Evolutionary conservation across 495 filamentous ascomycete genomes (phyloP).

Genomic region (Penicillium silybi): DNA sequence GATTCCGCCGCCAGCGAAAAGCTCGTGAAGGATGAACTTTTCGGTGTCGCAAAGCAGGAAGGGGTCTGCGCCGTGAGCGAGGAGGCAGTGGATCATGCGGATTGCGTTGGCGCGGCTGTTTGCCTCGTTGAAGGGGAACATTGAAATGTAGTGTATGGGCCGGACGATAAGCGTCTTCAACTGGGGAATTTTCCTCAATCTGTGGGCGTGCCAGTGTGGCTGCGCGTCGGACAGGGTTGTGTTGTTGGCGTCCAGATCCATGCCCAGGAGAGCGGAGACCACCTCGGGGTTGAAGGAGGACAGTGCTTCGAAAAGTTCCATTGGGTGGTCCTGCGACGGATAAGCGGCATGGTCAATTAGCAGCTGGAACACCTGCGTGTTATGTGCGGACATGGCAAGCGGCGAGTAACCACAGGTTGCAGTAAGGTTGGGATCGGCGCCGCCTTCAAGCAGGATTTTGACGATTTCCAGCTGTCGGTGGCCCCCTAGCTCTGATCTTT

Average conservation of each 20-base stretch:
- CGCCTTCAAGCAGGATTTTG: slow-evolving; percentile 27
- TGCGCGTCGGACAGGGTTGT: slow-evolving; percentile 8
- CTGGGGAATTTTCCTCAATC: background rate
- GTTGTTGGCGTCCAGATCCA: slow-evolving; percentile 15
- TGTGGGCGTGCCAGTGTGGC: slow-evolving; percentile 14
- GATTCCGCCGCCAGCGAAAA: slow-evolving; percentile 13
- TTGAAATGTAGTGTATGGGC: slow-evolving; percentile 19
- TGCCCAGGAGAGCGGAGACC: slow-evolving; percentile 5
- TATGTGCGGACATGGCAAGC: slow-evolving; percentile 13
- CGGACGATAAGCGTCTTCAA: background rate
- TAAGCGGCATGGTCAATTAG: slow-evolving; percentile 15
- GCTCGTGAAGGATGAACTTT: slow-evolving; percentile 14
- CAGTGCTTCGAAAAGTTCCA: slow-evolving; percentile 17
- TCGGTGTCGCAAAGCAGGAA: slow-evolving; percentile 5
- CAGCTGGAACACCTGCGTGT: slow-evolving; percentile 9
- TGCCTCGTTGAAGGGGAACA: slow-evolving; percentile 15
- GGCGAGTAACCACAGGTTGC: slow-evolving; percentile 18
- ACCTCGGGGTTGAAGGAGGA: slow-evolving; percentile 6
- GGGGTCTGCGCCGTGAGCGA: slow-evolving; percentile 15
- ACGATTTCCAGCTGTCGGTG: slow-evolving; percentile 21
- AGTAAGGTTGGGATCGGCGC: slow-evolving; percentile 35
- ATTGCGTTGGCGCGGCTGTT: slow-evolving; percentile 12
- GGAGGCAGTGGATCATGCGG: slow-evolving; percentile 6
- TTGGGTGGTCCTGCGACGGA: slow-evolving; percentile 16
- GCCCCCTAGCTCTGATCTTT: background rate